Conservation (phyloP, 371 early-diverging fungal species). For the Mucor plumbeus region DNA sequence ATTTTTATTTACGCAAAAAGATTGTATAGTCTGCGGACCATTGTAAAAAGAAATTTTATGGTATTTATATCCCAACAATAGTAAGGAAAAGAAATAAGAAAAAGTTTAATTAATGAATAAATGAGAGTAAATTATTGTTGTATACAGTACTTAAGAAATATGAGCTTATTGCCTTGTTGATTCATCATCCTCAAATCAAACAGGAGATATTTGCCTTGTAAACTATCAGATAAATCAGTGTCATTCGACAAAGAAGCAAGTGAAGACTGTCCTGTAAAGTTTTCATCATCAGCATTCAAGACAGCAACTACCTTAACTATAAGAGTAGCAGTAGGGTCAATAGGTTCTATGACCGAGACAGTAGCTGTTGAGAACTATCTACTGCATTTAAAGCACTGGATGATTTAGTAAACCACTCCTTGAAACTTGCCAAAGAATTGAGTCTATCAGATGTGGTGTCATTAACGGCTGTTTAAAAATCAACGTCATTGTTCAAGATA, state of each 20-base stretch:
- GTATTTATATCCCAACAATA: not conserved
- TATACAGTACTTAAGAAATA: not conserved
- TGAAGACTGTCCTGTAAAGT: not conserved
- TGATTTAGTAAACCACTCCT: not conserved
- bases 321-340: slow-evolving; percentile 1
- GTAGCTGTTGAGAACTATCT: not conserved
- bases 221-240: not conserved
- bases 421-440: not conserved
- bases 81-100: not conserved
- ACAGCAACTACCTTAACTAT: not conserved
- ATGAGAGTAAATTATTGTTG: not conserved
- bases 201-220: not conserved
- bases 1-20: too few relatives aligned
- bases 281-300: not conserved
- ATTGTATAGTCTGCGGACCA: too few relatives aligned
- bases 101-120: not conserved
- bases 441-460: not conserved
- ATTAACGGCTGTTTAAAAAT: not conserved
- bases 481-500: not conserved
- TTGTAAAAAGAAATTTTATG: not conserved
- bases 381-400: not conserved
- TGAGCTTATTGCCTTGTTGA: not conserved
- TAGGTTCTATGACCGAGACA: not conserved
- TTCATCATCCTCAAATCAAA: not conserved
- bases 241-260: too few relatives aligned